Evolutionary conservation across 306 rosid species (phyloP).

Genomic region (Cucurbita moschata): DNA sequence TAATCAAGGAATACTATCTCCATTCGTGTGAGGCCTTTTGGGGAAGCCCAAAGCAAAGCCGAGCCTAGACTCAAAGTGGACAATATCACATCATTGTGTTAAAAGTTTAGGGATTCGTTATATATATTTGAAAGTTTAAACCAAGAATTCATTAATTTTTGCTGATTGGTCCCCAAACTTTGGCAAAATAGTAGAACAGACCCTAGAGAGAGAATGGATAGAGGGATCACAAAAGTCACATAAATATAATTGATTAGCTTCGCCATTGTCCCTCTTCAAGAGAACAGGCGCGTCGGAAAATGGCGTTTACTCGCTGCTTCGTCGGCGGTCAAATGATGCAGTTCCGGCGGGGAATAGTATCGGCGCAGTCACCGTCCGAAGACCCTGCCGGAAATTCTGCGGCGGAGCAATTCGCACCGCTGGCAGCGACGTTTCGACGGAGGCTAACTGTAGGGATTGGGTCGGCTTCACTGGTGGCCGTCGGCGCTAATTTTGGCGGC

Average conservation of each 20-base stretch:
- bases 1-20: no score
- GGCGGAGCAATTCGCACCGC: slow-evolving; percentile 39
- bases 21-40: no score
- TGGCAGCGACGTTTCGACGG: slow-evolving; percentile 41
- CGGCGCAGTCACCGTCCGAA: neutral
- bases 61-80: no score
- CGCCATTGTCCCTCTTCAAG: neutral
- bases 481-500: slow-evolving; percentile 62
- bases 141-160: no score
- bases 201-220: neutral
- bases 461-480: slow-evolving; percentile 64
- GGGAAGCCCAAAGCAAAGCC: no score
- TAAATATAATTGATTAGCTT: neutral
- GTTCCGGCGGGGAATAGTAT: no score
- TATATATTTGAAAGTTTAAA: no score
- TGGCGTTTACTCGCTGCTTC: slow-evolving; percentile 9
- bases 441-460: slow-evolving; percentile 52
- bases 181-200: neutral
- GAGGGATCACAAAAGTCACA: neutral
- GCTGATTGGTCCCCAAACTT: no score
- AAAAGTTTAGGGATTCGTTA: no score
- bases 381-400: slow-evolving; percentile 12
- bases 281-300: neutral
- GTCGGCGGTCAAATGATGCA: slow-evolving; percentile 16
- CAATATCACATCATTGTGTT: no score